Evolutionary conservation across 805 yeast genomes (phyloP), one percentile per base, ranked within the genome.

Genomic region (Candida sanyiensis): DNA sequence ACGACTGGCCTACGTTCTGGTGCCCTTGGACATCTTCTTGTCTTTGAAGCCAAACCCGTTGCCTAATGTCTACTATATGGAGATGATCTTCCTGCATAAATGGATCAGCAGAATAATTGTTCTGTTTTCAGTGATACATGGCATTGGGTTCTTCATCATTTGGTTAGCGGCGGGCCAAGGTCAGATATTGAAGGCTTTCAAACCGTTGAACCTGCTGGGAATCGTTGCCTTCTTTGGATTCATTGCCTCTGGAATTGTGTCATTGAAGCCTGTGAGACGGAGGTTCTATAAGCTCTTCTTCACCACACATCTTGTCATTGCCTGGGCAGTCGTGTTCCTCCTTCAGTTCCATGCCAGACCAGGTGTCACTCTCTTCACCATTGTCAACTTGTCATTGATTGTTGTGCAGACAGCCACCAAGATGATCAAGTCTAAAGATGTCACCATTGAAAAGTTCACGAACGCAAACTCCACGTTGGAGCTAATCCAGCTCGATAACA

Each of bases 301-400:
- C 52, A 34, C 74, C 2, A 45, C 68, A 15, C 94, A 83, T 55
- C 71, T 76, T 38, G 25, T 73, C 4, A 63, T 75, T 3, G 67
- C 75, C 7, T 62, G 74, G 59, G 22, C 61, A 1, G 64, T 72
- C 39, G 57, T 79, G 5, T 47, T 66, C 1, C 47, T 75, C 18
- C 66, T 75, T 5, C 64, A 68, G 1, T 62, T 72, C 37, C 94
- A 83, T 58, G 84, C 93, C 1, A 69, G 90, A 44, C 90, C 90
- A 0, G 78, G 80, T 1, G 83, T 81, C 1, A 49, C 62, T 1
- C 46, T 64, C 15, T 59, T 59, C 27, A 52, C 66, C 5, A 16
- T 54, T 2, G 12, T 65, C 3, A 59, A 61, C 34, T 27, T 55
- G 3, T 5, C 44, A 0, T 36, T 71, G 12, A 45, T 76, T 10